Evolutionary conservation across 805 yeast species (phyloP), one percentile per base, ranked within the genome.

Genomic region (Candida sithepensis): DNA sequence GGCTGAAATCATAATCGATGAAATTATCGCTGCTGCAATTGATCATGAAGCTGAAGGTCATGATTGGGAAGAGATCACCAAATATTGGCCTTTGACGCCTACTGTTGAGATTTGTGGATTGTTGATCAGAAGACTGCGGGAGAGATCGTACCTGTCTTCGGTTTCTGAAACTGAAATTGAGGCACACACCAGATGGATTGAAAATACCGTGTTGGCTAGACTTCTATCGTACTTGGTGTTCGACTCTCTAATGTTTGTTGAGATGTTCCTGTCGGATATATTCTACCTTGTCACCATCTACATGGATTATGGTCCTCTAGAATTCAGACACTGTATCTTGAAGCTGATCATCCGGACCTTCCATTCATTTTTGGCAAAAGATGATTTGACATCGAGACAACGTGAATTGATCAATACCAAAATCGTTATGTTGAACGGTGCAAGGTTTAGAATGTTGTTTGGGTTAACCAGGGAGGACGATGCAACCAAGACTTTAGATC

Each of bases 1-100:
- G 12, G 75, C 78, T 3, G 71, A 75, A 2, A 64, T 79, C 3
- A 69, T 88, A 21, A 74, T 88, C 10, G 90, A 86, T 52, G 96
- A 88, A 57, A 78, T 86, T 20, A 78, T 88, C 5, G 78, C 82
- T 2, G 84, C 82, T 52, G 84, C 90, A 1, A 75, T 87, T 54
- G 94, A 86, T 53, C 79, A 84, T 58, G 85, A 84, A 54, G 82
- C 88, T n/a, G 88, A 84, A 54, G 85, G 84, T 3, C 76, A 79
- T 34, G 82, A 76, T 42, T 86, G 88, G 88, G 73, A 75, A 18
- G 78, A 75, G 41, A 75, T 82, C 5, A 74, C 84, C 2, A 74
- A 84, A 0, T 72, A 85, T n/a, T 69, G 88, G 53, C 75, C 84
- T 0, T 64, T 79, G 13, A 70, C 79, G 20, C 90, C 96, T 3